phyloP scores from a whole-genome alignment of 2,329 filamentous ascomycete species.

The Coniochaeta prunicola region DNA sequence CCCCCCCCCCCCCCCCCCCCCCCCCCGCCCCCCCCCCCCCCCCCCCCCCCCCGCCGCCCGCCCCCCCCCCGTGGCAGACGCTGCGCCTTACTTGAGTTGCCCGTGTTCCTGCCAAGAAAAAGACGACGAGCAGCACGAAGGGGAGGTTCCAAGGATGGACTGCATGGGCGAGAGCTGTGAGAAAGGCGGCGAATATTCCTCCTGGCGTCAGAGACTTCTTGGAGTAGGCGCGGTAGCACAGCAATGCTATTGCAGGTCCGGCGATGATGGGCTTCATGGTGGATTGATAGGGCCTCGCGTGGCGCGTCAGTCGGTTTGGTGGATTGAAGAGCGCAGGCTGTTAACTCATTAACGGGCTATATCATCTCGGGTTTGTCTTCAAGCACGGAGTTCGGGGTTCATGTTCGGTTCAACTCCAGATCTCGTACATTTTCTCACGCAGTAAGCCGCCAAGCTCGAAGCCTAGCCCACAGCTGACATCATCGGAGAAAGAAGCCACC shows the following conservation, averaged over 20 bases:
- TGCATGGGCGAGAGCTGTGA: slow-evolving; percentile 75
- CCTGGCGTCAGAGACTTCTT: slow-evolving; percentile 71
- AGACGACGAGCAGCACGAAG: slow-evolving; percentile 74
- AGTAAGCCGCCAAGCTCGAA: background rate
- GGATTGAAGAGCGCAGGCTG: background rate
- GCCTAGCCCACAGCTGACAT: background rate
- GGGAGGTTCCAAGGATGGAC: slow-evolving; percentile 92
- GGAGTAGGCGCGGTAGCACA: slow-evolving; percentile 61
- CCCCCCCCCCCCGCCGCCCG: too few relatives aligned
- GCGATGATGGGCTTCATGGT: slow-evolving; percentile 53
- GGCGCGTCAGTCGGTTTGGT: background rate
- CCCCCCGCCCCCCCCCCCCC: too few relatives aligned
- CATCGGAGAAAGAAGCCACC: background rate
- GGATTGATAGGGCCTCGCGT: background rate
- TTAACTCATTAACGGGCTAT: background rate
- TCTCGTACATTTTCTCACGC: too few relatives aligned
- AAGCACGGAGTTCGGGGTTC: background rate
- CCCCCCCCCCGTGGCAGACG: too few relatives aligned
- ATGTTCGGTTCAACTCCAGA: too few relatives aligned
- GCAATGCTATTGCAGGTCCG: slow-evolving; percentile 47
- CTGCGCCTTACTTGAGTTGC: slow-evolving; percentile 77
- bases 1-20: too few relatives aligned
- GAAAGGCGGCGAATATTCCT: slow-evolving; percentile 63
- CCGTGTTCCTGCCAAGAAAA: slow-evolving; percentile 78
- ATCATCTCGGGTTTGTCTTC: background rate